Evolutionary conservation across 768 basidiomycete genomes (phyloP).

Genomic region (Lactarius hatsudake): DNA sequence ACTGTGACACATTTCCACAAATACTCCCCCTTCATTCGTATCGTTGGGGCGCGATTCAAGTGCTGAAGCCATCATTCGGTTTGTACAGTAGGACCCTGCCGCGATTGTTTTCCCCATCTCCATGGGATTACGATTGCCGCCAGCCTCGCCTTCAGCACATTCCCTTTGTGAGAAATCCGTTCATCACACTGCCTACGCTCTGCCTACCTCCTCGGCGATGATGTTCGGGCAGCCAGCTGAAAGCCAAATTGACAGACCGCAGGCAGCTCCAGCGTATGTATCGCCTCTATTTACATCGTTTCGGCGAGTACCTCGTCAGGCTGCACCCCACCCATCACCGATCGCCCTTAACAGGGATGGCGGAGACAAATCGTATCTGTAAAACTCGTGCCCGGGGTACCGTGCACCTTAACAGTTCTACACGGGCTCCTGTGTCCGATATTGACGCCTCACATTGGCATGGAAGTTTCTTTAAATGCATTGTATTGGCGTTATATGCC

Average conservation of each 20-base stretch:
- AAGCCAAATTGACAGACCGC: constrained; percentile 1
- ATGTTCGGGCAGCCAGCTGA: neutral
- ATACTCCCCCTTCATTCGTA: neutral
- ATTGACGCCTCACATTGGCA: constrained; percentile 5
- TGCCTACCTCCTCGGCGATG: neutral
- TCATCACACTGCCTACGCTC: constrained; percentile 2
- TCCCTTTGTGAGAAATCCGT: neutral
- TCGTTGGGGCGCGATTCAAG: neutral
- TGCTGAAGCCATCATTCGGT: neutral
- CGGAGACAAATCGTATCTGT: constrained; percentile 11
- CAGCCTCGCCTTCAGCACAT: constrained; percentile 6
- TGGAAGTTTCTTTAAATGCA: constrained; percentile 1
- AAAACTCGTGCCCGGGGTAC: neutral
- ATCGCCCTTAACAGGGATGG: constrained; percentile 1
- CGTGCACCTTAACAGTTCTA: neutral
- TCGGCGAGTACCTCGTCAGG: neutral
- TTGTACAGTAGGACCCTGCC: neutral
- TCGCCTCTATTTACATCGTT: neutral
- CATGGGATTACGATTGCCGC: constrained; percentile 12
- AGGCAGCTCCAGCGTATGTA: neutral
- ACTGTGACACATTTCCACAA: constrained; percentile 10
- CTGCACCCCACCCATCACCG: neutral
- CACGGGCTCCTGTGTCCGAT: constrained; percentile 9
- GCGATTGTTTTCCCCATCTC: constrained; percentile 1
- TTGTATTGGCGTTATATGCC: neutral